phyloP scores from a whole-genome alignment of 2,329 filamentous ascomycete genomes.

The Trichophyton mentagrophytes region DNA sequence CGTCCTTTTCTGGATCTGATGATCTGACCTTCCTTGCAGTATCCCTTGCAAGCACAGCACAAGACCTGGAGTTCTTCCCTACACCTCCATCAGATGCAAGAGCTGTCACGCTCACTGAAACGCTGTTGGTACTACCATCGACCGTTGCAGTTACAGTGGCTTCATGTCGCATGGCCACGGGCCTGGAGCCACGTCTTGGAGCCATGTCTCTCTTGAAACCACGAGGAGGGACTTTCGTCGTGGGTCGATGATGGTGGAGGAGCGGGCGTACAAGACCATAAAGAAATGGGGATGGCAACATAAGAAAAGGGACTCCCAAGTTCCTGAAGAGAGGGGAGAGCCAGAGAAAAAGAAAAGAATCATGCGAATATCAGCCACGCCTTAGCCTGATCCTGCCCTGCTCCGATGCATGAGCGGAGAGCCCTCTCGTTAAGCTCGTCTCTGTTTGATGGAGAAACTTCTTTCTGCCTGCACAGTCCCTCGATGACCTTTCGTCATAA shows the following conservation, averaged over 20 bases:
- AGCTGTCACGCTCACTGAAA: slow-evolving; percentile 5
- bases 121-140: slow-evolving; percentile 10
- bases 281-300: neutral
- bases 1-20: neutral
- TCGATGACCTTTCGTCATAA: neutral
- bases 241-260: slow-evolving; percentile 1
- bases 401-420: slow-evolving; percentile 3
- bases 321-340: neutral
- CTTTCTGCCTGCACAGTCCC: neutral
- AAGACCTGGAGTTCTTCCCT: neutral
- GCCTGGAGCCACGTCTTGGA: neutral
- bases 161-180: neutral
- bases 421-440: neutral
- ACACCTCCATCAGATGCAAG: neutral
- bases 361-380: slow-evolving; percentile 1
- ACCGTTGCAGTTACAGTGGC: slow-evolving; percentile 11
- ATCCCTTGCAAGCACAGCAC: neutral
- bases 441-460: neutral
- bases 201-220: slow-evolving; percentile 1
- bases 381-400: slow-evolving; percentile 1
- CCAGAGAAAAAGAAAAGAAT: neutral
- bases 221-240: neutral
- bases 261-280: neutral
- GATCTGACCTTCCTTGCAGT: slow-evolving; percentile 3
- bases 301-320: neutral